phyloP scores from a whole-genome alignment of 495 filamentous ascomycete species.

The Aspergillus biplanus region DNA sequence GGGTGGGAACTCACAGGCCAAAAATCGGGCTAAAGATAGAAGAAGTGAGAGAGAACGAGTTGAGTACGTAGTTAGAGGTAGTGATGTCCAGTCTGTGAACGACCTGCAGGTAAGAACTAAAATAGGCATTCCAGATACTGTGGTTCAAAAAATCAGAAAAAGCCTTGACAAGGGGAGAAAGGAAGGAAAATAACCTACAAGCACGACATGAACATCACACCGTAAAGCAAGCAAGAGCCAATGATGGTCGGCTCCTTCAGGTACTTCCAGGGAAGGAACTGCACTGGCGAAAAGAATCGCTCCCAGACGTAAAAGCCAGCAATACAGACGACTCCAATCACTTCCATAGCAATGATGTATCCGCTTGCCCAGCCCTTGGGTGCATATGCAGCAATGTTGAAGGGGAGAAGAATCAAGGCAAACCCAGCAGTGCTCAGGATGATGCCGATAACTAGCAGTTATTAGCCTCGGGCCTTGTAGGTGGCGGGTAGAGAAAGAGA shows the following conservation, averaged over 20 bases:
- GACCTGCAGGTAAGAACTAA: conserved; percentile 68
- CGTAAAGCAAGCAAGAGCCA: conserved; percentile 56
- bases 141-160: not conserved
- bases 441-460: conserved; percentile 43
- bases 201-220: conserved; percentile 61
- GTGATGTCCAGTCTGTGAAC: conserved; percentile 58
- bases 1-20: conserved; percentile 28
- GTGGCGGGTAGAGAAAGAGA: not conserved
- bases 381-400: conserved; percentile 49
- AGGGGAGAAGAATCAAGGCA: conserved; percentile 45
- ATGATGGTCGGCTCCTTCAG: conserved; percentile 63
- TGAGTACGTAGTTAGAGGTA: conserved; percentile 54
- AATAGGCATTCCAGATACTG: conserved; percentile 62
- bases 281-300: conserved; percentile 48
- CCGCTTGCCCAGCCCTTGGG: conserved; percentile 47
- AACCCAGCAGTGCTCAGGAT: conserved; percentile 58
- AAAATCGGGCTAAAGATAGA: conserved; percentile 45
- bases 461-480: not conserved
- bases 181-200: conserved; percentile 36
- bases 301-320: conserved; percentile 60
- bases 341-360: conserved; percentile 55
- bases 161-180: not conserved
- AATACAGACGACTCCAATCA: conserved; percentile 56
- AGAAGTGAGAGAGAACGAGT: conserved; percentile 49
- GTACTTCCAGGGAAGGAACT: conserved; percentile 60